phyloP scores from a whole-genome alignment of 345 rosid genomes.

The Cardamine occulta region DNA sequence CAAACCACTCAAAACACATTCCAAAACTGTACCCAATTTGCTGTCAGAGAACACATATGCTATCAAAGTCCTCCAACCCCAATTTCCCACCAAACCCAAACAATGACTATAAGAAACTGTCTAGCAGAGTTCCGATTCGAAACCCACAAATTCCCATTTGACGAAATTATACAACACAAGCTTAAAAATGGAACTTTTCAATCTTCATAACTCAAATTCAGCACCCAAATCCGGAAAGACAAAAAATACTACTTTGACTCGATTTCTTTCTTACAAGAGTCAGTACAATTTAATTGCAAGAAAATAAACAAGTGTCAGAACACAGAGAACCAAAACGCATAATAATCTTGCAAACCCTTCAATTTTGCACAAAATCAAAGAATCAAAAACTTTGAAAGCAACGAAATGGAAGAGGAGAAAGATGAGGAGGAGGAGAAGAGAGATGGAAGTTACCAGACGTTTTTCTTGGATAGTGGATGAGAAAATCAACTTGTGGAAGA shows the following conservation, averaged over 20 bases:
- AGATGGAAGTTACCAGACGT: constrained; percentile 58
- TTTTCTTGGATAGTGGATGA: constrained; percentile 65
- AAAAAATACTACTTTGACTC: constrained; percentile 19
- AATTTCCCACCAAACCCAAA: constrained; percentile 17
- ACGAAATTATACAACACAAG: background rate
- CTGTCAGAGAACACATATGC: background rate
- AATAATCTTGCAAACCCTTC: constrained; percentile 13
- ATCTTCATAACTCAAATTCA: constrained; percentile 14
- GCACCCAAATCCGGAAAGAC: background rate
- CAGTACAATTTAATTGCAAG: constrained; percentile 9
- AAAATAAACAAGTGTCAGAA: constrained; percentile 9
- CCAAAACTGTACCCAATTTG: constrained; percentile 13
- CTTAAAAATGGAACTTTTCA: constrained; percentile 17
- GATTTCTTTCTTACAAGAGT: constrained; percentile 4
- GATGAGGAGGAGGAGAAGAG: background rate
- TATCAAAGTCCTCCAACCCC: background rate
- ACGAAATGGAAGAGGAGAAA: constrained; percentile 2
- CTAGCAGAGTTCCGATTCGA: background rate
- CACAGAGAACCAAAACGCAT: background rate
- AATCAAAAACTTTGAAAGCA: background rate
- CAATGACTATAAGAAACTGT: constrained; percentile 12
- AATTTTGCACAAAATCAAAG: constrained; percentile 18
- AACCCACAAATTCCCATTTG: constrained; percentile 10
- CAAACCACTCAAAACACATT: constrained; percentile 31
- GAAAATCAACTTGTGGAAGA: constrained; percentile 75